A percentile compares a stretch with the other conserved stretches of the same genome.
Conservation (phyloP, 179 eudicot species). For the Spinacia oleracea region DNA sequence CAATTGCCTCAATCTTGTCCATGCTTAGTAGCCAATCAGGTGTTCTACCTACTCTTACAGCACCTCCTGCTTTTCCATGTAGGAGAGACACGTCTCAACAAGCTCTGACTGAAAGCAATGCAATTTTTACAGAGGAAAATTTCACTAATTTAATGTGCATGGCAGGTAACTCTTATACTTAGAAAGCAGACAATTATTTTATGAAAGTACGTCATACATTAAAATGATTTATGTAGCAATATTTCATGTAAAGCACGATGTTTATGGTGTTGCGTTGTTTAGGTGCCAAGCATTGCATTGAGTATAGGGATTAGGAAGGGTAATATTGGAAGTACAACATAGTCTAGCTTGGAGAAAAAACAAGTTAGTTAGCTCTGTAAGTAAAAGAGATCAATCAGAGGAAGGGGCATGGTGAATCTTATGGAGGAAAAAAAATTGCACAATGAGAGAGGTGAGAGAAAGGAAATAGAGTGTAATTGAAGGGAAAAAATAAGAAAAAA, state of each 20-base stretch:
- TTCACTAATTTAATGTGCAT: slow-evolving; percentile 24
- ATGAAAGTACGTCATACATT: neutral
- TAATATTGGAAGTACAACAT: too few relatives aligned
- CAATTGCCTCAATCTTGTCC: slow-evolving; percentile 29
- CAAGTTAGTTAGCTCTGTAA: too few relatives aligned
- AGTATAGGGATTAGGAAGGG: too few relatives aligned
- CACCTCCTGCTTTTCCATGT: slow-evolving; percentile 10
- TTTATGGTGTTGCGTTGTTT: neutral
- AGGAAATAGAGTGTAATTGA: too few relatives aligned
- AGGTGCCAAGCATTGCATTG: too few relatives aligned
- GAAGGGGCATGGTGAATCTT: too few relatives aligned
- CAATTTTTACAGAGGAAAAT: slow-evolving; percentile 4
- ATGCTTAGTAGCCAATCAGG: slow-evolving; percentile 33
- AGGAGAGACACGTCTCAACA: neutral
- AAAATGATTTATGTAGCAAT: neutral
- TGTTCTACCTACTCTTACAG: neutral
- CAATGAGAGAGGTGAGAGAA: too few relatives aligned
- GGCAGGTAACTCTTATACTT: slow-evolving; percentile 16
- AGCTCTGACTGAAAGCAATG: slow-evolving; percentile 10
- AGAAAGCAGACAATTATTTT: neutral
- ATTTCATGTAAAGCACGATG: neutral
- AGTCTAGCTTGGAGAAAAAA: too few relatives aligned
- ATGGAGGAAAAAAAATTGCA: too few relatives aligned
- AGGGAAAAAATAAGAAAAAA: too few relatives aligned
- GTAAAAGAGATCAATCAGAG: too few relatives aligned